A percentile compares a stretch with the other conserved stretches of the same genome.
Evolutionary conservation across 345 rosid species (phyloP).

Genomic region (Citrus hindsii): DNA sequence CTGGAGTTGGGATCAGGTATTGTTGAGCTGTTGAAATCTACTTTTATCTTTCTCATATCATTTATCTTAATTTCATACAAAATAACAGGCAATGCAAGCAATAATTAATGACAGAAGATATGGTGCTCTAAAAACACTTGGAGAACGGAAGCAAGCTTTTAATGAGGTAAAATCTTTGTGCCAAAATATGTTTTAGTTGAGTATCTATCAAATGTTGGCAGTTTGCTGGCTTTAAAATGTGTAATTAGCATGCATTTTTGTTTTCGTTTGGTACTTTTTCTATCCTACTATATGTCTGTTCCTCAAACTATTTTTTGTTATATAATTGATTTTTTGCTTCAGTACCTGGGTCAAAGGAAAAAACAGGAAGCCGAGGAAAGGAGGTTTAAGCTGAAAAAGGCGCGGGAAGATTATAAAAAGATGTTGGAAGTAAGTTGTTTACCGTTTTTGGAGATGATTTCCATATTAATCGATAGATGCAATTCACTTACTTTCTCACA

Average conservation of each 20-base stretch:
- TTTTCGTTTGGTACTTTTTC: background rate
- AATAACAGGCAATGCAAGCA: slow-evolving; percentile 72
- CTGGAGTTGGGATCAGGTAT: slow-evolving; percentile 99
- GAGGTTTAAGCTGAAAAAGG: slow-evolving; percentile 90
- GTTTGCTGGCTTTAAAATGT: background rate
- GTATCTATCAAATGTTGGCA: background rate
- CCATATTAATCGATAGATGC: slow-evolving; percentile 18
- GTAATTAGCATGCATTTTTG: background rate
- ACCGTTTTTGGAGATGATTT: slow-evolving; percentile 3
- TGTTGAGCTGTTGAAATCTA: slow-evolving; percentile 9
- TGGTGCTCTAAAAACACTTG: slow-evolving; percentile 85
- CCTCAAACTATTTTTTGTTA: too few relatives aligned
- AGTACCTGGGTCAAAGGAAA: slow-evolving; percentile 97
- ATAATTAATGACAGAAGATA: slow-evolving; percentile 84
- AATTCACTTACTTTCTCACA: slow-evolving; percentile 19
- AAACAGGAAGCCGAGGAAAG: slow-evolving; percentile 96
- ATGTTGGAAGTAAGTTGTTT: slow-evolving; percentile 82
- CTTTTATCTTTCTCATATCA: slow-evolving; percentile 3
- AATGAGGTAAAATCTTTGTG: slow-evolving; percentile 63
- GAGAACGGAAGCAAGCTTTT: slow-evolving; percentile 98
- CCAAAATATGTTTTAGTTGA: background rate
- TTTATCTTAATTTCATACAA: background rate
- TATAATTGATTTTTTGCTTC: slow-evolving; percentile 11
- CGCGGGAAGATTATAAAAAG: slow-evolving; percentile 81
- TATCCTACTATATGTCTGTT: slow-evolving; percentile 10